A percentile compares a stretch with the other conserved stretches of the same genome.
Conservation (phyloP, 2,329 filamentous ascomycete species). For the Drechslera avenae region DNA sequence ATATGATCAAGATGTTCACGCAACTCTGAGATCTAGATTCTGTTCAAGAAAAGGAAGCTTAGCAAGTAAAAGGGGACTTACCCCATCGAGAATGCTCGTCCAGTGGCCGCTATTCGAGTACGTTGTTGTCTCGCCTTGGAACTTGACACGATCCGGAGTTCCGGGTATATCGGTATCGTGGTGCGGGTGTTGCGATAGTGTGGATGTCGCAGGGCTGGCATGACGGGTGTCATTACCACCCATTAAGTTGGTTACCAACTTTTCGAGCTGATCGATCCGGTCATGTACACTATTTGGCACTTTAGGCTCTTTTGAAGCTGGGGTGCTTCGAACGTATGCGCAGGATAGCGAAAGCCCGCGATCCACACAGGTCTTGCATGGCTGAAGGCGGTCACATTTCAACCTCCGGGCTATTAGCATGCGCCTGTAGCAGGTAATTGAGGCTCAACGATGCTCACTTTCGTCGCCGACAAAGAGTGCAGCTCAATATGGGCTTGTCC, state of each 20-base stretch:
- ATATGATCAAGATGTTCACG: slow-evolving; percentile 40
- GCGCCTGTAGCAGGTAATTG: neutral
- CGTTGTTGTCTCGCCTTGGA: slow-evolving; percentile 35
- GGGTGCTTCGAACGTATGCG: slow-evolving; percentile 32
- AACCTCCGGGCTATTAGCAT: slow-evolving; percentile 21
- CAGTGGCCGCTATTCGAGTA: slow-evolving; percentile 44
- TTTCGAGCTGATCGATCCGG: slow-evolving; percentile 45
- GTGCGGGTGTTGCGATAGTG: slow-evolving; percentile 11
- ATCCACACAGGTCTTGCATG: slow-evolving; percentile 45
- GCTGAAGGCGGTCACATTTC: slow-evolving; percentile 46
- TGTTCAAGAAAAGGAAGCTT: neutral
- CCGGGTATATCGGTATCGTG: slow-evolving; percentile 23
- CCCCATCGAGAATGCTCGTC: slow-evolving; percentile 47
- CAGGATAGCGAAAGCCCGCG: slow-evolving; percentile 45
- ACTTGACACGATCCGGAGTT: slow-evolving; percentile 39
- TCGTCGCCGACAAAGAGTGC: slow-evolving; percentile 34
- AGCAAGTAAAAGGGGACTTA: slow-evolving; percentile 16
- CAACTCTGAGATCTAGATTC: slow-evolving; percentile 38
- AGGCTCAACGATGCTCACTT: slow-evolving; percentile 23
- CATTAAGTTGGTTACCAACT: slow-evolving; percentile 45
- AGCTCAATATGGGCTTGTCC: slow-evolving; percentile 41
- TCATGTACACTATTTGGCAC: slow-evolving; percentile 42
- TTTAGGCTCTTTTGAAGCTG: slow-evolving; percentile 29
- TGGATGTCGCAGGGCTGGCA: slow-evolving; percentile 3
- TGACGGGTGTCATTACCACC: slow-evolving; percentile 24